phyloP scores from a whole-genome alignment of 176 grass and related monocot species.

The Hordeum vulgare region MorexV3_pseudomolecules_assembly NC_058524.1:476233164-476233663 shows the following conservation, averaged over 20 bases:
- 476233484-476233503: constrained; percentile 80
- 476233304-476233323: constrained; percentile 95
- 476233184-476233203: constrained; percentile 90
- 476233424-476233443: constrained; percentile 5
- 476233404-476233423: not conserved
- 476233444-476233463: constrained; percentile 80
- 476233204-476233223: constrained; percentile 49
- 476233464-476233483: constrained; percentile 47
- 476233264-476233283: constrained; percentile 20
- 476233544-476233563: not conserved
- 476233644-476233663: constrained; percentile 81
- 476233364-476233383: constrained; percentile 1
- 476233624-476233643: constrained; percentile 74
- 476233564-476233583: not conserved
- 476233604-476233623: constrained; percentile 31
- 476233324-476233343: constrained; percentile 80
- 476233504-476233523: constrained; percentile 71
- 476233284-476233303: constrained; percentile 95
- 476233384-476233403: not conserved
- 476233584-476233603: not conserved
- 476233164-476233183: constrained; percentile 82
- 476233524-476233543: constrained; percentile 86
- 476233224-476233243: not conserved
- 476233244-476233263: not conserved
- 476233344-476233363: constrained; percentile 89